A percentile compares a stretch with the other conserved stretches of the same genome.
phyloP scores from a whole-genome alignment of 345 rosid genomes.

The Brassica juncea region DNA sequence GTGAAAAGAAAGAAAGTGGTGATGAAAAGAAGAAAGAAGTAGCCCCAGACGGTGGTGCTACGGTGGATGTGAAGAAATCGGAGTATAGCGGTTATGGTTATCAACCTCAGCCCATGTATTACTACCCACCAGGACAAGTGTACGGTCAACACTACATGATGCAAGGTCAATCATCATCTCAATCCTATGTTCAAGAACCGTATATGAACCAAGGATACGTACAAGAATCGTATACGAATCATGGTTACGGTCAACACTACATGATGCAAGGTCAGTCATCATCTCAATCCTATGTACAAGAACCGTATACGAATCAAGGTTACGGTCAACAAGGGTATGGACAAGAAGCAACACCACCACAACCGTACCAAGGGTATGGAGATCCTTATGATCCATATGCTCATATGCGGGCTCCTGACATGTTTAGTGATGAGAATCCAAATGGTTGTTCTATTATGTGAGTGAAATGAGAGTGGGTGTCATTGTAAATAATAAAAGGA shows the following conservation, averaged over 20 bases:
- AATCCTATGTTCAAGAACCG: conserved; percentile 40
- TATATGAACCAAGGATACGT: conserved; percentile 39
- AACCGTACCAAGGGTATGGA: conserved; percentile 32
- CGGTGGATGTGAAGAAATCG: conserved; percentile 56
- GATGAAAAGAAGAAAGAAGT: conserved; percentile 25
- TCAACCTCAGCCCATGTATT: conserved; percentile 48
- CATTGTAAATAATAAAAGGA: not conserved
- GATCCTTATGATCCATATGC: conserved; percentile 47
- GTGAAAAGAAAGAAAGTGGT: conserved; percentile 46
- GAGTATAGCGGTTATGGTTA: conserved; percentile 46
- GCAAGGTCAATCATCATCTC: conserved; percentile 42
- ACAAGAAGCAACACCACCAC: conserved; percentile 21
- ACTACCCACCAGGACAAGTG: conserved; percentile 47
- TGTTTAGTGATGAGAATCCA: conserved; percentile 96
- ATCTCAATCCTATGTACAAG: conserved; percentile 39
- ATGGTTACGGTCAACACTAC: conserved; percentile 20
- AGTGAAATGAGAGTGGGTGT: not conserved
- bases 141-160: conserved; percentile 44
- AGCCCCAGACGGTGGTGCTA: conserved; percentile 36
- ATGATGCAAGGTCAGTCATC: conserved; percentile 41
- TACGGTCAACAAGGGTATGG: conserved; percentile 33
- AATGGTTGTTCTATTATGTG: conserved; percentile 77
- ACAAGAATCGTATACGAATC: conserved; percentile 29
- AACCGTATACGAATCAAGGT: conserved; percentile 18
- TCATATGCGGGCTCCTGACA: conserved; percentile 55